phyloP scores from a whole-genome alignment of 805 yeast genomes.

The Priceomyces castillae region DNA sequence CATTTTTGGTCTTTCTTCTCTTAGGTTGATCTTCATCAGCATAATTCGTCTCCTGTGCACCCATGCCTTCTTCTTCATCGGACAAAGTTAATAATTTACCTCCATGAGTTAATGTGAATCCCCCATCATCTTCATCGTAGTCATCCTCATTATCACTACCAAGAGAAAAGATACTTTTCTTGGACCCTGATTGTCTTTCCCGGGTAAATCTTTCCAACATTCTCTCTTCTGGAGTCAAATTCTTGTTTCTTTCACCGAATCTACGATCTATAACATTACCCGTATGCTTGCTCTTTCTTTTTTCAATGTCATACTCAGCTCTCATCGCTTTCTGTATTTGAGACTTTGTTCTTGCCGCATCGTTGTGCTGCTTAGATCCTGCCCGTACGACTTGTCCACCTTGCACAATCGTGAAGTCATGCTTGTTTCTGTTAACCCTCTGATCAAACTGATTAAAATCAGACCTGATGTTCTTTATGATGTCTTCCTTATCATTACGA shows the following conservation, averaged over 20 bases:
- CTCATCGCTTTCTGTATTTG: slow-evolving; percentile 41
- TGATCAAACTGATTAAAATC: slow-evolving; percentile 90
- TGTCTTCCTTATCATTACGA: slow-evolving; percentile 62
- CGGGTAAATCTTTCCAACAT: slow-evolving; percentile 93
- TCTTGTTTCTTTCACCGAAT: slow-evolving; percentile 80
- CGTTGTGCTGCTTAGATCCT: slow-evolving; percentile 39
- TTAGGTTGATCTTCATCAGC: slow-evolving; percentile 40
- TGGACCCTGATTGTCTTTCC: slow-evolving; percentile 69
- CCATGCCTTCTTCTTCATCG: slow-evolving; percentile 39
- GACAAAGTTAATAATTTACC: slow-evolving; percentile 65
- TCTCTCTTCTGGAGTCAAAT: slow-evolving; percentile 81
- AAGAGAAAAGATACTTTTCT: slow-evolving; percentile 50
- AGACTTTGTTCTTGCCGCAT: slow-evolving; percentile 30
- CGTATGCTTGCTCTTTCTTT: slow-evolving; percentile 60
- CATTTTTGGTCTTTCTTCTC: slow-evolving; percentile 75
- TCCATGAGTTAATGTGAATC: slow-evolving; percentile 66
- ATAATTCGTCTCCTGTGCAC: slow-evolving; percentile 25
- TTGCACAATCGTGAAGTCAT: slow-evolving; percentile 43
- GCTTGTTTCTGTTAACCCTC: slow-evolving; percentile 64
- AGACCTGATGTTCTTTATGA: slow-evolving; percentile 60
- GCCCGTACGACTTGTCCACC: slow-evolving; percentile 44
- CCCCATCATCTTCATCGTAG: slow-evolving; percentile 43
- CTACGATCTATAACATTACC: slow-evolving; percentile 84
- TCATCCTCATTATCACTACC: slow-evolving; percentile 75
- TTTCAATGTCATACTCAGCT: slow-evolving; percentile 65